Evolutionary conservation across 2,329 filamentous ascomycete genomes (phyloP).

Genomic region (Hypoxylon sp.): DNA sequence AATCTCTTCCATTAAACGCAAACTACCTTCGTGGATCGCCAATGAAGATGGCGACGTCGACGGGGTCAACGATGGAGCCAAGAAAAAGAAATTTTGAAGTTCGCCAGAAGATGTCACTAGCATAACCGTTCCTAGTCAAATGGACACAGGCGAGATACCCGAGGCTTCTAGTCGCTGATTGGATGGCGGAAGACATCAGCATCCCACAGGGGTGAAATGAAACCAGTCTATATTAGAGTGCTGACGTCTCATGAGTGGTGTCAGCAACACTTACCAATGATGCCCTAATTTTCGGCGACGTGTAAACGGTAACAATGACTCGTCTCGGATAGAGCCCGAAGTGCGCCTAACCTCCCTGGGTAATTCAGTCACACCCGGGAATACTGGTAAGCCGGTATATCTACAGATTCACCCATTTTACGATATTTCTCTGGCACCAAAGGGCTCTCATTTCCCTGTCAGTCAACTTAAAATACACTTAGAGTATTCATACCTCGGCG

Average conservation of each 20-base stretch:
- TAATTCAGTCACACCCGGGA: not conserved
- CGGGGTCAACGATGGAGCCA: not conserved
- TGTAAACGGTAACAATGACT: not conserved
- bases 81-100: not conserved
- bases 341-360: no score
- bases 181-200: not conserved
- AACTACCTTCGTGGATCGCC: no score
- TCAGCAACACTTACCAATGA: not conserved
- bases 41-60: not conserved
- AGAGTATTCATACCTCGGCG: conserved; percentile 4
- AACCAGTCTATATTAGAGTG: not conserved
- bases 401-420: not conserved
- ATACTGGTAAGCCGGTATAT: not conserved
- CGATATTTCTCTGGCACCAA: conserved; percentile 6
- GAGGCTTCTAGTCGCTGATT: not conserved
- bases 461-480: conserved; percentile 21
- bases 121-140: not conserved
- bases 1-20: no score
- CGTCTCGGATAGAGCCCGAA: not conserved
- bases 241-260: not conserved
- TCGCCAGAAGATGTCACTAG: not conserved
- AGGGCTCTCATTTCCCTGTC: conserved; percentile 11
- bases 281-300: not conserved
- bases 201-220: not conserved
- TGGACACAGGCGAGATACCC: not conserved